Percentiles rank a stretch among this genome's conserved stretches.
phyloP scores from a whole-genome alignment of 129 eudicot genomes.

The Centella asiatica region DNA sequence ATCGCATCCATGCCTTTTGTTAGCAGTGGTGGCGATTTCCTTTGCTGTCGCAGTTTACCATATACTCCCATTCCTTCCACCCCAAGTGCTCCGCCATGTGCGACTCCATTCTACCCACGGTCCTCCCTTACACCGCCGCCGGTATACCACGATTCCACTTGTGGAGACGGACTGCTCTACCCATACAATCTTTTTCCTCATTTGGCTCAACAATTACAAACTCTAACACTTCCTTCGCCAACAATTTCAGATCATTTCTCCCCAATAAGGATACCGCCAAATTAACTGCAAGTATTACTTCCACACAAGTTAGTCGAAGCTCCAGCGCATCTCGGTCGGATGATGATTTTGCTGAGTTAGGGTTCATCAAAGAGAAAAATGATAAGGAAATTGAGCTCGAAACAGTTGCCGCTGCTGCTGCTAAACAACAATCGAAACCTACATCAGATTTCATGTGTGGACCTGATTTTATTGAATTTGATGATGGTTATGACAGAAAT shows the following conservation, averaged over 20 bases:
- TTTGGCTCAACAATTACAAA: not conserved
- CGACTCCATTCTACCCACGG: conserved; percentile 29
- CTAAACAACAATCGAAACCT: conserved; percentile 1
- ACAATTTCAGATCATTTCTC: not conserved
- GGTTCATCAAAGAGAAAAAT: conserved; percentile 21
- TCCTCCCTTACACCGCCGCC: conserved; percentile 21
- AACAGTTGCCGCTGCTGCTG: not conserved
- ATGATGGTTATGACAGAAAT: not conserved
- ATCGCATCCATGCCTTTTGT: too few species aligned
- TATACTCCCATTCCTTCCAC: too few species aligned
- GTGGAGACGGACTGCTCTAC: not conserved
- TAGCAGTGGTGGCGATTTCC: too few species aligned
- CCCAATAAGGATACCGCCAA: not conserved
- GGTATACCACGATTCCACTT: not conserved
- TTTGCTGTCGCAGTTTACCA: too few species aligned
- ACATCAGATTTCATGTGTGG: conserved; percentile 9
- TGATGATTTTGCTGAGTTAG: conserved; percentile 14
- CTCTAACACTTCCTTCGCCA: too few species aligned
- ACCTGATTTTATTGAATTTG: conserved; percentile 14
- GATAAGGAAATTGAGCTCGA: conserved; percentile 1
- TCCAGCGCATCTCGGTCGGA: conserved; percentile 11
- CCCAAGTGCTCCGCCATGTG: conserved; percentile 23
- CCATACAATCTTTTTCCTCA: not conserved
- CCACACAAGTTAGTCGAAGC: conserved; percentile 17
- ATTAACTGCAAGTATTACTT: not conserved